Evolutionary conservation across 306 rosid genomes (phyloP).

Genomic region (Abrus pulchellus): DNA sequence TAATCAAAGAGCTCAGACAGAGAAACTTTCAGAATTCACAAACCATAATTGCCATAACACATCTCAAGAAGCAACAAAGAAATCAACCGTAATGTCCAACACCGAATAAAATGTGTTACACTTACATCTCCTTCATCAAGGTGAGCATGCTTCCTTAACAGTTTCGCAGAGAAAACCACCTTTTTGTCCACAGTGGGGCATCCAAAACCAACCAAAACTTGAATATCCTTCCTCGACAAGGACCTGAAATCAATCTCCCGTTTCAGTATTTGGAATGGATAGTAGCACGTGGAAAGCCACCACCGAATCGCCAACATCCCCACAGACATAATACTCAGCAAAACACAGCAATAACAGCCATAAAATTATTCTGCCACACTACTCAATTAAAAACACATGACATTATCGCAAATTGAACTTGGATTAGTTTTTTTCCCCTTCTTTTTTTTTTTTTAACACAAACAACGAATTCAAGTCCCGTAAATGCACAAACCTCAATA

Average conservation of each 20-base stretch:
- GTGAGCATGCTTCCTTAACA: slow-evolving; percentile 84
- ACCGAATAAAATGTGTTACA: slow-evolving; percentile 16
- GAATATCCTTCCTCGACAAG: slow-evolving; percentile 85
- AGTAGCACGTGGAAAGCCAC: slow-evolving; percentile 5
- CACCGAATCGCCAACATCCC: slow-evolving; percentile 18
- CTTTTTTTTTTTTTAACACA: neutral
- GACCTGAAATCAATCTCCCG: slow-evolving; percentile 73
- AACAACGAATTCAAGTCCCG: neutral
- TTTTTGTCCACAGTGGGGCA: slow-evolving; percentile 87
- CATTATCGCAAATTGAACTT: slow-evolving; percentile 11
- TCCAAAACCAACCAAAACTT: slow-evolving; percentile 91
- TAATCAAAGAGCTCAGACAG: neutral
- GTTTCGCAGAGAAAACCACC: slow-evolving; percentile 92
- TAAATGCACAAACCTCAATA: slow-evolving; percentile 73
- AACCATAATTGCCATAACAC: slow-evolving; percentile 15
- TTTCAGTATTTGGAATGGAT: slow-evolving; percentile 50
- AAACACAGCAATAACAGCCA: slow-evolving; percentile 22
- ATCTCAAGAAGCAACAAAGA: slow-evolving; percentile 23
- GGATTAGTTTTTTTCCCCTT: too few species aligned
- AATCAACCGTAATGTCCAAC: neutral
- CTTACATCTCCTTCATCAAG: slow-evolving; percentile 99
- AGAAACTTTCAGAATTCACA: slow-evolving; percentile 14
- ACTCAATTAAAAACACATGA: neutral
- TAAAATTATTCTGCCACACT: neutral
- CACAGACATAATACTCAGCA: neutral